A percentile compares a stretch with the other conserved stretches of the same genome.
Evolutionary conservation across 192 early-diverging fungal genomes (phyloP).

Genomic region (Helicostylum pulchrum): DNA sequence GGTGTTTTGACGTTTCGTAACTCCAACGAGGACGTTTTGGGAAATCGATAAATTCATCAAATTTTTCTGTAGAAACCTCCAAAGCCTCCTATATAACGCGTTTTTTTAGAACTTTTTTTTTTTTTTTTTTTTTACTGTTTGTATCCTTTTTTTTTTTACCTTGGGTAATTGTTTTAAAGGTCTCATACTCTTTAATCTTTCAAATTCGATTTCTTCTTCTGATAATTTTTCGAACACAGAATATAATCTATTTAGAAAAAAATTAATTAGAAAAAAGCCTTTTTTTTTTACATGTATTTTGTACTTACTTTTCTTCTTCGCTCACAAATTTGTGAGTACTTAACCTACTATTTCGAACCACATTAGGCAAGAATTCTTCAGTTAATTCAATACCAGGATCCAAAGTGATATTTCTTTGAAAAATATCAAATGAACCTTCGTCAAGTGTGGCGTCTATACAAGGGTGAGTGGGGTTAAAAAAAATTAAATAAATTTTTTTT

Average conservation of each 20-base stretch:
- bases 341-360: too few relatives aligned
- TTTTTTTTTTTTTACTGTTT: too few relatives aligned
- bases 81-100: background rate
- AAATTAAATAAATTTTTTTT: background rate
- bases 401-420: background rate
- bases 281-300: background rate
- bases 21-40: conserved; percentile 81
- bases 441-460: background rate
- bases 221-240: conserved; percentile 81
- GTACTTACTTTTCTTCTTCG: background rate
- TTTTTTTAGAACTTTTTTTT: background rate
- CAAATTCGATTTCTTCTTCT: conserved; percentile 57
- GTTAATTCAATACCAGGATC: background rate
- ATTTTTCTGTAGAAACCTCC: background rate
- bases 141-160: conserved; percentile 40
- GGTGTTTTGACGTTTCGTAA: conserved; percentile 61
- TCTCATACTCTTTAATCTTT: conserved; percentile 65
- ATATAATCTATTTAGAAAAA: conserved; percentile 44
- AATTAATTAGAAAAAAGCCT: background rate
- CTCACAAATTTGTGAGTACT: too few relatives aligned
- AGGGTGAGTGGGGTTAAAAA: background rate
- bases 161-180: conserved; percentile 62
- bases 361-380: background rate
- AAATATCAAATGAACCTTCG: background rate
- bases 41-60: conserved; percentile 63